Base-by-base conservation (phyloP, 441 rosid species). In the Arabidopsis hybrid region DNA sequence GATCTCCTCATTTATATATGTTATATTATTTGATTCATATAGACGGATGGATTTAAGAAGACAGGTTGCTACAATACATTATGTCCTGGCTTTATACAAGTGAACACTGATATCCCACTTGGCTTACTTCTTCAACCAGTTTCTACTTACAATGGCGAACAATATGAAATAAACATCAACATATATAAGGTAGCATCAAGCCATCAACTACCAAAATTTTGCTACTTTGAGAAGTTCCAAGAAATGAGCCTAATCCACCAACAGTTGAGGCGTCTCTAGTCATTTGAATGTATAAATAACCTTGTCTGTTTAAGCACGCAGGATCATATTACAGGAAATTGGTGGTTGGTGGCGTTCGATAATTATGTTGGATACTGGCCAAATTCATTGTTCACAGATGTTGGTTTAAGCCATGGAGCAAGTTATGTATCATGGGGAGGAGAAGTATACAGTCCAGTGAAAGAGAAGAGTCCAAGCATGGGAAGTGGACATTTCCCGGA, bases 401-500 rank as follows among this genome's bases (percentile, higher is more conserved):
- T 6, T n/a, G 74, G 74, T 10, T 64, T 73, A 63, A 35, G 13
- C 9, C 18, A 64, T 43, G 56, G 29, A 45, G 77, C 65, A 32
- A 45, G 16, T 53, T 6, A 13, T 10, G 63, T 46, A 17, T 63
- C 57, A 12, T 73, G 62, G 38, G 77, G 77, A 63, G 77, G 77
- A 53, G 70, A 73, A 63, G 77, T 64, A 7, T 65, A 34, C 16
- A 63, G 71, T 34, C 57, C 71, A 56, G 42, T 55, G 55, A 53
- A 46, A 42, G 56, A 52, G 63, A 63, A 42, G 46, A 64, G 71
- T 10, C 77, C 77, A 32, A 9, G 35, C 32, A 65, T 73, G 77
- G 77, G 77, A 56, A 73, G 77, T 64, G 77, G 77, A 6, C 71
- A 73, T 65, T 65, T 55, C 12, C 70, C 77, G 2, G 58, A 26